A percentile compares a stretch with the other conserved stretches of the same genome.
phyloP scores from a whole-genome alignment of 2,329 filamentous ascomycete species.

The Dactylonectria estremocensis region DNA sequence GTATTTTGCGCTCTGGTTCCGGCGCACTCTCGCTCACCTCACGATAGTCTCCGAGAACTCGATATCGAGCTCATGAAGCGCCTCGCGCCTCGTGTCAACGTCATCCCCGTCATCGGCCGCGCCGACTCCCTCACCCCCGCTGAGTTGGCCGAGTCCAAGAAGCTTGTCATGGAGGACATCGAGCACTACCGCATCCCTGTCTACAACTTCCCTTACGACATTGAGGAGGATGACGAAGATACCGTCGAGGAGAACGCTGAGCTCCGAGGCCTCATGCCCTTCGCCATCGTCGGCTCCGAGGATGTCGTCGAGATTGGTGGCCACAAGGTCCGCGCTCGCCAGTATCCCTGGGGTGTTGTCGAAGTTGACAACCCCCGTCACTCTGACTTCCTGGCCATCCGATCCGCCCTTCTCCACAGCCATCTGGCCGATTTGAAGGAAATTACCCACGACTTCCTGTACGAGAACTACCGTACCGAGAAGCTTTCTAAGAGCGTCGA shows the following conservation, averaged over 20 bases:
- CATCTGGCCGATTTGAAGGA: slow-evolving; percentile 99
- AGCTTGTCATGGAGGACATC: slow-evolving; percentile 99
- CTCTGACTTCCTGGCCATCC: slow-evolving; percentile 97
- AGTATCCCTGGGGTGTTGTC: slow-evolving; percentile 99
- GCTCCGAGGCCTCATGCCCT: slow-evolving; percentile 97
- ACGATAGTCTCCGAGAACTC: slow-evolving; percentile 88
- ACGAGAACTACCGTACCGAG: slow-evolving; percentile 99
- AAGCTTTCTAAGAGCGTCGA: slow-evolving; percentile 99
- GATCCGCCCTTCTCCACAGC: slow-evolving; percentile 96
- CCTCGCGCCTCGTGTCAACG: slow-evolving; percentile 96
- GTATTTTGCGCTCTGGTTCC: slow-evolving; percentile 43
- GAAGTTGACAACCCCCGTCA: slow-evolving; percentile 99
- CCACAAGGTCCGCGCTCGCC: slow-evolving; percentile 91
- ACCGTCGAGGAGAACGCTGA: slow-evolving; percentile 99
- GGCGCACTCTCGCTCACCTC: not conserved
- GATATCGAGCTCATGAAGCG: slow-evolving; percentile 99
- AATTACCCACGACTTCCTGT: slow-evolving; percentile 99
- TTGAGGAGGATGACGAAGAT: slow-evolving; percentile 99
- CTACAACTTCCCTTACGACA: slow-evolving; percentile 99
- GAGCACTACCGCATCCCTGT: slow-evolving; percentile 99
- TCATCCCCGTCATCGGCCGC: slow-evolving; percentile 98
- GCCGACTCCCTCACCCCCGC: slow-evolving; percentile 97
- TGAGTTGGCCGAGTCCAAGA: slow-evolving; percentile 98
- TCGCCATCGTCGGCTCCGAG: slow-evolving; percentile 98
- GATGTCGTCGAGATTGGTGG: slow-evolving; percentile 95